Evolutionary conservation across 805 yeast genomes (phyloP), one percentile per base, ranked within the genome.

Genomic region (Kluyveromyces starmeri): DNA sequence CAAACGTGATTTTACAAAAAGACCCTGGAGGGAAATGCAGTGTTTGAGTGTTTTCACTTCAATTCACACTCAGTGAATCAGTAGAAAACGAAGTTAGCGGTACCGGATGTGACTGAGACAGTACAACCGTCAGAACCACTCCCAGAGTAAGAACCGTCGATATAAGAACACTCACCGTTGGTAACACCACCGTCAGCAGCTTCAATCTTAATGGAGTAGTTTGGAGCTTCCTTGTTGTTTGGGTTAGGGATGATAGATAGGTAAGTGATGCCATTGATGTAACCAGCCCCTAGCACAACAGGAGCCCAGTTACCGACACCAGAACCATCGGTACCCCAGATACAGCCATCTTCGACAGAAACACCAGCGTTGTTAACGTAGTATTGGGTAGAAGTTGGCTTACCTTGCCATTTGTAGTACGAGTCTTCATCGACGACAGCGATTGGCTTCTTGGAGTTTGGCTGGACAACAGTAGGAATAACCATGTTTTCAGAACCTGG

Each of bases 401-500:
- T 64, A 34, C 83, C 83, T 51, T 64, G 48, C 85, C 85, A 78
- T 34, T 53, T 51, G 61, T 66, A 78, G 67, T 77, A 78, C 35
- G 62, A 48, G 49, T 62, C 70, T 48, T 71, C 69, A 55, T 76
- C 72, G 38, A 78, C 83, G 44, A 73, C 78, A 26, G 81, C 64
- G 35, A 73, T 64, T 24, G 75, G 71, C 30, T 64, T 59, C 11
- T 59, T 42, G 34, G 62, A 54, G 27, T 64, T 64, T 23, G 71
- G 75, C 24, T 59, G 51, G 38, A 78, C 73, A 44, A 73, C 67
- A 40, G 84, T 77, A 53, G 86, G 86, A 41, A 78, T 67, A 50
- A 70, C 77, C 86, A 78, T 78, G 63, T 78, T 78, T 66, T 78
- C 86, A 35, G 85, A 73, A 62, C 86, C 86, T 50, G 86, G 86